These are phyloP conservation scores for Schoenoplectus tabernaemontani DNA, from an alignment of 202 grass and related monocot genomes.

Conservation along the genomic window DNA sequence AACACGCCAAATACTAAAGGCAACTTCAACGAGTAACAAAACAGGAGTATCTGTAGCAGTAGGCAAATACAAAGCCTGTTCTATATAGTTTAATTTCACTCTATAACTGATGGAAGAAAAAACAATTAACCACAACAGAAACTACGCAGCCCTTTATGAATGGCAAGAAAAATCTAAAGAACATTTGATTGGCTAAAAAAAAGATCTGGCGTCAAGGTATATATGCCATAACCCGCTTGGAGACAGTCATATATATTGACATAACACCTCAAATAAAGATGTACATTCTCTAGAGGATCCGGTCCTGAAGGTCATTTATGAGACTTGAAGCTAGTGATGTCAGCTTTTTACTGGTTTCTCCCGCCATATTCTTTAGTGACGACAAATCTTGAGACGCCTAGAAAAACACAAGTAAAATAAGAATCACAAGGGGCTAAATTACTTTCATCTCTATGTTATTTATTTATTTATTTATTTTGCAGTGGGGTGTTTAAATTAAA, in stretches of 20 bases:
- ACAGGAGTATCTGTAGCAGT: not conserved
- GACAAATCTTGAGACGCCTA: conserved; percentile 87
- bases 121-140: not conserved
- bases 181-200: conserved; percentile 22
- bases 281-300: conserved; percentile 47
- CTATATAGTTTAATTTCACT: conserved; percentile 22
- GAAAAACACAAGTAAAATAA: not conserved
- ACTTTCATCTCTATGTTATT: not conserved
- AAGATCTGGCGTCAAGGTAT: not conserved
- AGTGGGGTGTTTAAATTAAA: not conserved
- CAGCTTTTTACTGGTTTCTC: conserved; percentile 79
- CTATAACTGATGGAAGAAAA: conserved; percentile 5
- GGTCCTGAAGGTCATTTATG: conserved; percentile 77
- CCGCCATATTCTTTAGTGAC: conserved; percentile 83
- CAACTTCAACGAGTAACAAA: not conserved
- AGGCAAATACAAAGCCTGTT: conserved; percentile 12
- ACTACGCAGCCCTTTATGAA: conserved; percentile 6
- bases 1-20: not conserved
- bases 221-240: conserved; percentile 28
- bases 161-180: conserved; percentile 19
- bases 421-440: not conserved
- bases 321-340: conserved; percentile 79
- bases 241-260: conserved; percentile 30
- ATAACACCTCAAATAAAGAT: conserved; percentile 10
- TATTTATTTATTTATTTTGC: not conserved